Base-by-base conservation (phyloP, 345 rosid species). In the Adansonia digitata region DNA sequence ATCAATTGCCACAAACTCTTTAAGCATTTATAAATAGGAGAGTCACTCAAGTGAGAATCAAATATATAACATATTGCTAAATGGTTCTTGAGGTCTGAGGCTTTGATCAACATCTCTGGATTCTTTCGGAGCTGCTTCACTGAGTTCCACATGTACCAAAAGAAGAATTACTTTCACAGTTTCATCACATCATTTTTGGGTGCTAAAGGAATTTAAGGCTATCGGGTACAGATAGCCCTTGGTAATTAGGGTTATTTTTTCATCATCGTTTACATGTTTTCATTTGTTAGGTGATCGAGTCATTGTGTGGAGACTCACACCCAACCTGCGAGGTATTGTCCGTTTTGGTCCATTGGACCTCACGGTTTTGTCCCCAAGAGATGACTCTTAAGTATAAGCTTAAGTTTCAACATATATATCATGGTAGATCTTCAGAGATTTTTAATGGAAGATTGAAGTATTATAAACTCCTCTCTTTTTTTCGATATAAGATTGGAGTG, bases 1-100 rank as follows among this genome's bases (percentile, higher is more conserved):
- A 70, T 51, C 39, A 40, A 60, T 29, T 14, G 74, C 74, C 77
- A 74, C 74, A 69, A 73, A 48, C 74, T 49, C 3, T 65, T 65
- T 20, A 10, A 11, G 18, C 51, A 22, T 24, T 66, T 42, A 26
- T 45, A 67, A 43, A 12, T 43, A 5, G 13, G 52, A 39, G 22
- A 2, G 22, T 63, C 27, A 63, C 69, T n/a, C 11, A n/a, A 10
- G 17, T n/a, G n/a, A 63, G 45, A 35, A 63, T 63, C 27, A 20
- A 37, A 37, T 37, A 10, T n/a, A n/a, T 37, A 37, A 34, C 6
- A 34, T 7, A 8, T 62, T 63, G 69, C 3, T 63, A 8, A 59
- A n/a, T 35, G 43, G 13, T 37, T 63, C 24, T 34, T 18, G 27
- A 9, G 27, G 3, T n/a, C n/a, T 37, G 5, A n/a, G 46, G 17